phyloP scores from a whole-genome alignment of 1,284 basidiomycete species.

The Microbotryum silenes-acaulis region DNA sequence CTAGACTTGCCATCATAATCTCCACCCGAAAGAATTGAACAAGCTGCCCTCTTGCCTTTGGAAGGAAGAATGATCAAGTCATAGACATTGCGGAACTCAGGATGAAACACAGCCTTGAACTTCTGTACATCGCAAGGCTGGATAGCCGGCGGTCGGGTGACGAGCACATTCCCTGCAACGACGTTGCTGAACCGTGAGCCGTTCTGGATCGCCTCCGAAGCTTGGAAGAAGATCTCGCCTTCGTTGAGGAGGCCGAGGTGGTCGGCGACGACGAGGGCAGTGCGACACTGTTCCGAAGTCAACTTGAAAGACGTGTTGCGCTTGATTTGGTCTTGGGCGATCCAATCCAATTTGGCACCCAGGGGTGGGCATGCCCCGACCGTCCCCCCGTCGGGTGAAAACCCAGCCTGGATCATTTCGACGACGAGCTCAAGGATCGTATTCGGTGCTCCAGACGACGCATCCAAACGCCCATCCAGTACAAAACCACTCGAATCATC shows the following conservation, averaged over 20 bases:
- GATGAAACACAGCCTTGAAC: constrained; percentile 30
- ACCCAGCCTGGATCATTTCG: constrained; percentile 36
- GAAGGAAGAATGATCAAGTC: constrained; percentile 37
- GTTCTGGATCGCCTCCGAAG: constrained; percentile 26
- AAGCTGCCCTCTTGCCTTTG: constrained; percentile 29
- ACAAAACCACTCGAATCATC: constrained; percentile 6
- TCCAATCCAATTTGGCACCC: constrained; percentile 17
- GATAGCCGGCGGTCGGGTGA: constrained; percentile 35
- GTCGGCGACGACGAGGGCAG: constrained; percentile 22
- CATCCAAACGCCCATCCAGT: constrained; percentile 24
- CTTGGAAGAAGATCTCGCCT: constrained; percentile 35
- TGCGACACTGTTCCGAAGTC: constrained; percentile 16
- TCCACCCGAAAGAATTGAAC: constrained; percentile 35
- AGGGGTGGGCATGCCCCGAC: constrained; percentile 12
- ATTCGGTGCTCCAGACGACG: constrained; percentile 30
- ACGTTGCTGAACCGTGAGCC: constrained; percentile 12
- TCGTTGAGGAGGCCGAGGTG: constrained; percentile 33
- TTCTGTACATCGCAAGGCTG: constrained; percentile 37
- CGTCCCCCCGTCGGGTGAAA: constrained; percentile 21
- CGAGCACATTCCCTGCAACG: constrained; percentile 33
- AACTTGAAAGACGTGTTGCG: constrained; percentile 10
- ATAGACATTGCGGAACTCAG: constrained; percentile 25
- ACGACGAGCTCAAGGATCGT: constrained; percentile 32
- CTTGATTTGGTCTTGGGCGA: neutral
- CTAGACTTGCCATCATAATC: constrained; percentile 34